Percentiles rank a stretch among this genome's conserved stretches.
Conservation (phyloP, 148 eudicot genomes). For the Fagopyrum esculentum region DNA sequence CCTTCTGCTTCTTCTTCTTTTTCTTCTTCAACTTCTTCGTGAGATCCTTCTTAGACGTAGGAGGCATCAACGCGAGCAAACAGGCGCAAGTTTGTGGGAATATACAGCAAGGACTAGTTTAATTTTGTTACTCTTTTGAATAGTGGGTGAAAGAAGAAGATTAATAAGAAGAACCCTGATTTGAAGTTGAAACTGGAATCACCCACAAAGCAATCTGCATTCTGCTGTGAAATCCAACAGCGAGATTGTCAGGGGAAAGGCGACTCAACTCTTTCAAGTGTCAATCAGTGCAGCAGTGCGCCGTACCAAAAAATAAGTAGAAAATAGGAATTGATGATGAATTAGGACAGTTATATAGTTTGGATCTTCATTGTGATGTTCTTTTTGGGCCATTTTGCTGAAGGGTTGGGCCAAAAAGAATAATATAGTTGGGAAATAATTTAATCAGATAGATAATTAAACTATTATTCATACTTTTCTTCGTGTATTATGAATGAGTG, state of each 20-base stretch:
- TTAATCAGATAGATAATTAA: too few relatives aligned
- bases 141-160: not conserved
- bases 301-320: too few relatives aligned
- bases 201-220: not conserved
- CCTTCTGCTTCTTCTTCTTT: conserved; percentile 21
- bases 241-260: not conserved
- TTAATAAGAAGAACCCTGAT: not conserved
- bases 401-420: too few relatives aligned
- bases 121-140: not conserved
- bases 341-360: too few relatives aligned
- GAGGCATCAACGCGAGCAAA: conserved; percentile 2
- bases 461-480: too few relatives aligned
- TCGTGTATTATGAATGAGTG: too few relatives aligned
- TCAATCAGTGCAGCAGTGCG: not conserved
- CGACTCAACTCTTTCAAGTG: not conserved
- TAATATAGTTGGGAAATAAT: too few relatives aligned
- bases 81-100: not conserved
- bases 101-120: not conserved
- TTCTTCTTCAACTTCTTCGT: conserved; percentile 40
- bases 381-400: not conserved
- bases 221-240: not conserved
- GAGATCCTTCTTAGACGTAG: conserved; percentile 27
- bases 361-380: not conserved
- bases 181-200: not conserved
- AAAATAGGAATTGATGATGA: not conserved